Evolutionary conservation across 495 filamentous ascomycete species (phyloP), one percentile per base, ranked within the genome.

Genomic region (Talaromyces proteolyticus): DNA sequence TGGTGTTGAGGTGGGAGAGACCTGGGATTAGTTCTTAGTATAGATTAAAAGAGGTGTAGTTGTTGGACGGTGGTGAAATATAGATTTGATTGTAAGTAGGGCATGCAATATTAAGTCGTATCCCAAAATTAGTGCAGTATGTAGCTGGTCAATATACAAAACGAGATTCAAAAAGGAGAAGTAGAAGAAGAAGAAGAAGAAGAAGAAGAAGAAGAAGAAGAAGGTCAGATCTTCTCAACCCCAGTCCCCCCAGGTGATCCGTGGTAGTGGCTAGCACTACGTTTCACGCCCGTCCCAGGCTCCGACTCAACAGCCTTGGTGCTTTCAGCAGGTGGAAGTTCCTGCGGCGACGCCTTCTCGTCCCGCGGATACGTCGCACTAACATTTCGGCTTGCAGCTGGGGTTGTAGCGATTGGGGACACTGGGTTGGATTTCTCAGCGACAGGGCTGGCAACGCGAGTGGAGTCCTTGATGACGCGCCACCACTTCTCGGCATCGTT

Each of bases 401-500:
- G 46, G 2, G 47, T 19, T 11, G 34, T 18, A 6, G 18, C 34
- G 10, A 34, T 29, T 20, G 46, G 22, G 1, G 47, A 22, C 14
- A 11, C 36, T 5, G 40, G 29, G 29, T 34, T 14, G 49, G 39
- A 14, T 39, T 49, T 18, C 39, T 49, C 8, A 55, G 44, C 3
- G 56, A 52, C 38, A 44, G 50, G 23, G 53, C 22, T 0, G 64
- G 52, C n/a, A 44, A 50, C 10, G 62, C 57, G n/a, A 21, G 60
- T 66, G 44, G 58, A 61, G 3, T 73, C 67, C 55, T 68, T 72
- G 57, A 95, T 85, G 44, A 85, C 73, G n/a, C 81, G 75, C 66
- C 80, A 87, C 91, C 91, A 96, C 64, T 86, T 85, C 65, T 84
- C 72, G 3, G 90, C 90, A 53, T 93, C 87, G 19, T 68, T 69